phyloP scores from a whole-genome alignment of 306 rosid genomes.

The Inga laurina region DNA sequence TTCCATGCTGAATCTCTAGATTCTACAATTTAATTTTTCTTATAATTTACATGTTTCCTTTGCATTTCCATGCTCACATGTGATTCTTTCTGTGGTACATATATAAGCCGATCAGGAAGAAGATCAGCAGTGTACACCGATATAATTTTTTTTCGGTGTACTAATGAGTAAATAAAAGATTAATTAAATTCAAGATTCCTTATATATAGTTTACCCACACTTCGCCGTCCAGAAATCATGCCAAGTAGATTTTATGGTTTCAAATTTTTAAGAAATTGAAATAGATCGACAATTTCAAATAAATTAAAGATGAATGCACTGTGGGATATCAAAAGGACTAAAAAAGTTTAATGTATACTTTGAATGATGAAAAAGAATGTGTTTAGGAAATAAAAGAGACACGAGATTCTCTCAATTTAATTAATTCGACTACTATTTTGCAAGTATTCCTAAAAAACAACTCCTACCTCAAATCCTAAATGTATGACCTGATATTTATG shows the following conservation, averaged over 20 bases:
- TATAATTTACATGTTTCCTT: background rate
- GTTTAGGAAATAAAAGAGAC: background rate
- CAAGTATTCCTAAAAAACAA: background rate
- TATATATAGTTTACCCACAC: background rate
- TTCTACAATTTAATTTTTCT: background rate
- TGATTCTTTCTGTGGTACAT: background rate
- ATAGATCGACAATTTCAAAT: background rate
- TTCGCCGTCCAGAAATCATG: background rate
- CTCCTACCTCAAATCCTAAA: background rate
- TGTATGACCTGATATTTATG: background rate
- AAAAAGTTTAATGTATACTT: background rate
- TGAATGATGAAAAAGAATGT: background rate
- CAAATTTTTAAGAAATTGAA: background rate
- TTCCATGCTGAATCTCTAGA: constrained; percentile 18
- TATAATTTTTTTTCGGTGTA: background rate
- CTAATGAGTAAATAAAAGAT: background rate
- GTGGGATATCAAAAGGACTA: background rate
- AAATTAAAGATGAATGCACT: background rate
- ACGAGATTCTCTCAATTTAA: no score
- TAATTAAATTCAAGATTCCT: background rate
- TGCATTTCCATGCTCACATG: background rate
- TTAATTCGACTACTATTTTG: background rate
- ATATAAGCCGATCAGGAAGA: background rate
- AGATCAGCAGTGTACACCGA: background rate
- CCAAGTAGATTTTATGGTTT: background rate